Conservation (phyloP, 768 basidiomycete genomes). For the Udeniomyces megalosporus region DNA sequence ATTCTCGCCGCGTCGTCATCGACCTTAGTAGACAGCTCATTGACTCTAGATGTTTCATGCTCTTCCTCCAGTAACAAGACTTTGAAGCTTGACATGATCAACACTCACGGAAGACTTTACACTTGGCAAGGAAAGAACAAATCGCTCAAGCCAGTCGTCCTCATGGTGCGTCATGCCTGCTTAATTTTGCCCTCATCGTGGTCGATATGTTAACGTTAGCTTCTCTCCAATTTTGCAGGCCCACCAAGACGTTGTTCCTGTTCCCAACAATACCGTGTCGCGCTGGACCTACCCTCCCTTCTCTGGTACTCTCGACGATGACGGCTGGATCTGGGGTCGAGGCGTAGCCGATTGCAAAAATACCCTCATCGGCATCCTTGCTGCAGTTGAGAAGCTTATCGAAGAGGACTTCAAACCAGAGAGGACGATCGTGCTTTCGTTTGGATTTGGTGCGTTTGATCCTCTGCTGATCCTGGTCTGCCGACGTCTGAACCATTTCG, state of each 20-base stretch:
- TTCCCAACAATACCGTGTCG: not conserved
- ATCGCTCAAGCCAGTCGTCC: conserved; percentile 4
- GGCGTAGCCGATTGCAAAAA: conserved; percentile 63
- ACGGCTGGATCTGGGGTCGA: conserved; percentile 48
- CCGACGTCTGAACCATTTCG: not conserved
- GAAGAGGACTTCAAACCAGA: conserved; percentile 47
- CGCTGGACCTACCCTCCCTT: conserved; percentile 13
- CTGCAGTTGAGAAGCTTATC: conserved; percentile 49
- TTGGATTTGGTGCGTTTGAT: conserved; percentile 55
- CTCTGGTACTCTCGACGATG: not conserved
- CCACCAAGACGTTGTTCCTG: conserved; percentile 8
- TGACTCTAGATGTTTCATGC: not conserved
- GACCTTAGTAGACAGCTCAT: not conserved
- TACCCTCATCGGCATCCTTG: conserved; percentile 35
- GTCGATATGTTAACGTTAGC: not conserved
- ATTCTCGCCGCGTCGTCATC: not conserved
- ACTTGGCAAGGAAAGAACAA: not conserved
- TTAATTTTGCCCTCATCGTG: not conserved
- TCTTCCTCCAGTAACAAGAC: not conserved
- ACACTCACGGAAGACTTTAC: conserved; percentile 7
- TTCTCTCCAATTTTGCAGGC: not conserved
- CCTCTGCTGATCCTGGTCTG: not conserved
- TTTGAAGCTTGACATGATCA: conserved; percentile 5
- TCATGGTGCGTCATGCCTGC: too few species aligned
- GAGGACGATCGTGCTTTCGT: conserved; percentile 32